Evolutionary conservation across 495 filamentous ascomycete species (phyloP).

Genomic region (Cladorrhinum samala): DNA sequence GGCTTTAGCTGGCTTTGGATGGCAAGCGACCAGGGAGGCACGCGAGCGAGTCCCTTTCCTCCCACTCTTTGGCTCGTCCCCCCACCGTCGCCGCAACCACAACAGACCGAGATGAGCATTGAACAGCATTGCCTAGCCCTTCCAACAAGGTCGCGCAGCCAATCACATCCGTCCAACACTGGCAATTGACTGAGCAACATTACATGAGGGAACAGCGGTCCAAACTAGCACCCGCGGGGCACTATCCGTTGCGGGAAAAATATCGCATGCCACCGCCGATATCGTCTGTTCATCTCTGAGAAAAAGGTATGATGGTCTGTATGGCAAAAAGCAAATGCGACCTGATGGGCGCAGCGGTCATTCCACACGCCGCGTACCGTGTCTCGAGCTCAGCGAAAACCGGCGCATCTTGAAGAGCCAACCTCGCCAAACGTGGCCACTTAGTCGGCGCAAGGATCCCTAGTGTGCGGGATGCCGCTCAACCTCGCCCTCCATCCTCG

Average conservation of each 20-base stretch:
- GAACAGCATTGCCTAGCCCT: conserved; percentile 2
- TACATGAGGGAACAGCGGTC: neutral
- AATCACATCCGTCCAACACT: neutral
- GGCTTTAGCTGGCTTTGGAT: neutral
- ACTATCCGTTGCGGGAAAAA: neutral
- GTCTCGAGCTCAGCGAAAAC: conserved; percentile 16
- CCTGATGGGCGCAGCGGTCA: conserved; percentile 6
- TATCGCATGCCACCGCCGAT: conserved; percentile 5
- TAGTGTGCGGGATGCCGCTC: conserved; percentile 6
- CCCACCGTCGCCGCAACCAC: neutral
- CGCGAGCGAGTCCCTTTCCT: neutral
- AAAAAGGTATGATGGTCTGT: conserved; percentile 2
- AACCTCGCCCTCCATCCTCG: conserved; percentile 7
- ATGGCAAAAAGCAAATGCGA: conserved; percentile 7
- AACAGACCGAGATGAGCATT: neutral
- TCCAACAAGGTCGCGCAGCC: neutral
- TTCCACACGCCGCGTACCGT: conserved; percentile 6
- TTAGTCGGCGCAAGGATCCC: conserved; percentile 12
- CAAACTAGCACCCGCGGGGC: neutral
- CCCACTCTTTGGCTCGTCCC: neutral
- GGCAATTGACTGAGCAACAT: neutral
- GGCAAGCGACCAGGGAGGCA: neutral
- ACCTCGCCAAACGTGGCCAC: conserved; percentile 19
- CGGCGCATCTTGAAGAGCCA: conserved; percentile 12
- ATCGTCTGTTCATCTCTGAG: neutral